Percentiles rank a stretch among this genome's conserved stretches.
Evolutionary conservation across 176 grass and related monocot genomes (phyloP).

Genomic region (Cenchrus purpureus): DNA sequence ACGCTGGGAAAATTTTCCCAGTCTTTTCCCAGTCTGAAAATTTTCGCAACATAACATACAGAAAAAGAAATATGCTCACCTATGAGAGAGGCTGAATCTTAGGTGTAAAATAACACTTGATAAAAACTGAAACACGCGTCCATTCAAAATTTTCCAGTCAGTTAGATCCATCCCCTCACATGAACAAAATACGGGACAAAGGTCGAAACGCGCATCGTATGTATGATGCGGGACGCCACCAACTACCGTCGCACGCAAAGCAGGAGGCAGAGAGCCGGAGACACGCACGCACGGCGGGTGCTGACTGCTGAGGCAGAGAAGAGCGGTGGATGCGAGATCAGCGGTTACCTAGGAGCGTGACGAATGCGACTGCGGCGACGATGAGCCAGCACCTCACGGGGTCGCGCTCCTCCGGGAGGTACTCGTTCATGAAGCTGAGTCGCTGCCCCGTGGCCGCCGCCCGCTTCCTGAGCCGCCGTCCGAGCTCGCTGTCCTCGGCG

Average conservation of each 20-base stretch:
- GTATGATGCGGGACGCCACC: neutral
- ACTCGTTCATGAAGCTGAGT: constrained; percentile 95
- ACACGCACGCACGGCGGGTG: neutral
- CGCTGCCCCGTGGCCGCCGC: constrained; percentile 47
- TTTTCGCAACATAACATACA: neutral
- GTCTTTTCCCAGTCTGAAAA: neutral
- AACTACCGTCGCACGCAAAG: constrained; percentile 11
- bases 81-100: neutral
- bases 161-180: constrained; percentile 50
- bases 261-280: neutral
- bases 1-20: too few relatives aligned
- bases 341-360: constrained; percentile 74
- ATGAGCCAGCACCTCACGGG: constrained; percentile 76
- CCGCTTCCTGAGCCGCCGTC: constrained; percentile 60
- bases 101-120: constrained; percentile 14
- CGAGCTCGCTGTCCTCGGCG: constrained; percentile 79
- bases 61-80: constrained; percentile 3
- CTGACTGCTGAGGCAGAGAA: neutral
- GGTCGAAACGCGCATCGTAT: constrained; percentile 23
- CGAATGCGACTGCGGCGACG: constrained; percentile 76
- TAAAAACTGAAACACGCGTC: neutral
- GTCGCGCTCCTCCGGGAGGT: constrained; percentile 96
- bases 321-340: constrained; percentile 14
- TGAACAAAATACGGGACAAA: neutral
- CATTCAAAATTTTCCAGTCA: neutral